Percentiles rank a stretch among this genome's conserved stretches.
These are phyloP conservation scores for Hanseniaspora guilliermondii DNA, from an alignment of 805 yeast genomes.

Conservation along the genomic window DNA sequence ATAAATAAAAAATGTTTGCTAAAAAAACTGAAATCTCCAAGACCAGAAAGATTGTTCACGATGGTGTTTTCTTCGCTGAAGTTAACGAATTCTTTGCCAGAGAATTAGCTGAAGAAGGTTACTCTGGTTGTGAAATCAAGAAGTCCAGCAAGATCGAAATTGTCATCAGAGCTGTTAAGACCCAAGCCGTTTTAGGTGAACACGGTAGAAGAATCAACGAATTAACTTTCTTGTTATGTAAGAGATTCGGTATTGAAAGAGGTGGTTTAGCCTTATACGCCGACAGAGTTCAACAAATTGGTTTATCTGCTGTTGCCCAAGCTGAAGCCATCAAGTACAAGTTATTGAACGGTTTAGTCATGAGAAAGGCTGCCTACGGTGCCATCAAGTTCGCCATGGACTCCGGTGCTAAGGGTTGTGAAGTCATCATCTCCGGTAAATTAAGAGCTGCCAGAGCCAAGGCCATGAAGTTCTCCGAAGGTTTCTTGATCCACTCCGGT, in stretches of 20 bases:
- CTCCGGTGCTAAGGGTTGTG: constrained; percentile 99
- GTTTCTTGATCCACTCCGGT: constrained; percentile 99
- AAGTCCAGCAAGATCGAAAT: constrained; percentile 95
- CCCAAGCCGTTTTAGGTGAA: constrained; percentile 97
- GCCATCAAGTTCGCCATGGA: constrained; percentile 99
- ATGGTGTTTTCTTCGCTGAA: constrained; percentile 99
- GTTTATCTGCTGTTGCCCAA: constrained; percentile 98
- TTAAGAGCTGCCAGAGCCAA: constrained; percentile 99
- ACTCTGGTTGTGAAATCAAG: constrained; percentile 99
- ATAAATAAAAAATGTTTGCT: constrained; percentile 14
- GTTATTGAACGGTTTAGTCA: constrained; percentile 95
- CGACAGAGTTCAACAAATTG: constrained; percentile 99
- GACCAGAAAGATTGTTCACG: constrained; percentile 99
- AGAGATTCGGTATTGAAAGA: constrained; percentile 94
- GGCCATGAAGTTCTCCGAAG: constrained; percentile 99
- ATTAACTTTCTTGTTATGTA: constrained; percentile 91
- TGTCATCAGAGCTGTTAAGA: constrained; percentile 97
- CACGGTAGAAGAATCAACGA: constrained; percentile 99
- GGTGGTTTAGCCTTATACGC: constrained; percentile 91
- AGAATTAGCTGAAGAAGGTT: constrained; percentile 99
- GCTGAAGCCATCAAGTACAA: constrained; percentile 98
- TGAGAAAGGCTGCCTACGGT: constrained; percentile 99
- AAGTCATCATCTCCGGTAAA: constrained; percentile 99
- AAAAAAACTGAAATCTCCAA: constrained; percentile 52
- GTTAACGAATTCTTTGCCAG: constrained; percentile 99